Evolutionary conservation across 306 rosid species (phyloP).

Genomic region (Vigna nakashimae): DNA sequence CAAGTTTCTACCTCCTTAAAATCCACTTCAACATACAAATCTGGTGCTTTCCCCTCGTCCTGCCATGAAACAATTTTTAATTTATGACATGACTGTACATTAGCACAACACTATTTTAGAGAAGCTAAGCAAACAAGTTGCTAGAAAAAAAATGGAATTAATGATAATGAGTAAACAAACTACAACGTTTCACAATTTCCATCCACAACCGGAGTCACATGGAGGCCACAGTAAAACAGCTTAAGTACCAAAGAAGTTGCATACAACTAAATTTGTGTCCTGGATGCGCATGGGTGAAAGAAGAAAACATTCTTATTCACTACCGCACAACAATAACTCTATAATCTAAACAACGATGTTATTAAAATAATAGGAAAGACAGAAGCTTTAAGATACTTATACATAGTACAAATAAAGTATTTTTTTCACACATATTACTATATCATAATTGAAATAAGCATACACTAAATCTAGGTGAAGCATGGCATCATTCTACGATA

Average conservation of each 20-base stretch:
- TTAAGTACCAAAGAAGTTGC: background rate
- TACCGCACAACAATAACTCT: background rate
- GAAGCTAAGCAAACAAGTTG: slow-evolving; percentile 27
- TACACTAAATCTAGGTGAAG: too few relatives aligned
- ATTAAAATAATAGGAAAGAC: background rate
- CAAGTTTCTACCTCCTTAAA: slow-evolving; percentile 80
- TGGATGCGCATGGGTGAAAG: slow-evolving; percentile 31
- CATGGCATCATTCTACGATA: too few relatives aligned
- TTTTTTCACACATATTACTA: background rate
- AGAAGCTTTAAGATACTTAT: slow-evolving; percentile 1
- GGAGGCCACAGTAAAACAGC: background rate
- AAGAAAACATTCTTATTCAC: background rate
- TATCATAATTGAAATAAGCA: background rate
- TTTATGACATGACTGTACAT: slow-evolving; percentile 39
- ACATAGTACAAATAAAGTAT: background rate
- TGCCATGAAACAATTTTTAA: slow-evolving; percentile 48
- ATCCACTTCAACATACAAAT: slow-evolving; percentile 91
- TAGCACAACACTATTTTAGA: slow-evolving; percentile 16
- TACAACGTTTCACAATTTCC: slow-evolving; percentile 1
- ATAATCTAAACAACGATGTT: background rate
- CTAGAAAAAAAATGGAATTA: slow-evolving; percentile 1
- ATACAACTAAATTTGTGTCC: slow-evolving; percentile 11
- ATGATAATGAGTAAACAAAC: slow-evolving; percentile 15
- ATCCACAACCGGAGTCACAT: background rate
- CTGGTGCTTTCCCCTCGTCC: slow-evolving; percentile 86